Percentiles rank a stretch among this genome's conserved stretches.
Conservation (phyloP, 2,329 filamentous ascomycete genomes). For the Scedosporium minutisporum region DNA sequence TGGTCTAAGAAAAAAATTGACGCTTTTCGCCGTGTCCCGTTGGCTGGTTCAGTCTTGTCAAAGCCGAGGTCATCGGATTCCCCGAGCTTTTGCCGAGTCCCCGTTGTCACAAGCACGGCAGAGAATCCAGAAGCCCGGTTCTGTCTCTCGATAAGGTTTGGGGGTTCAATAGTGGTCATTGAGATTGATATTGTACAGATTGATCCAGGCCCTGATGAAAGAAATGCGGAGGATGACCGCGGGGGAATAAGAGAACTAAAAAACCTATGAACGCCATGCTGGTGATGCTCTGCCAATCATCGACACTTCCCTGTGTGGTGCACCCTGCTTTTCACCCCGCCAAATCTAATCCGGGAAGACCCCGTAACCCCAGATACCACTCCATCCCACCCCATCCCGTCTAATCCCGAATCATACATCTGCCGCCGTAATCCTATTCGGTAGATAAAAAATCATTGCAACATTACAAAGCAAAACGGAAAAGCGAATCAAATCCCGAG, state of each 20-base stretch:
- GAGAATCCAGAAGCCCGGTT: not conserved
- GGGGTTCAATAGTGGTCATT: not conserved
- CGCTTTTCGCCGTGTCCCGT: not conserved
- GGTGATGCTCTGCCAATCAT: not conserved
- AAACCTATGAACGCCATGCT: not conserved
- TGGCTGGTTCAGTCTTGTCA: not conserved
- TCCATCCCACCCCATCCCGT: not conserved
- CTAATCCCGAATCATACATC: not conserved
- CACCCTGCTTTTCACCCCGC: not conserved
- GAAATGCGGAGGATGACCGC: not conserved
- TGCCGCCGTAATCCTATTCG: not conserved
- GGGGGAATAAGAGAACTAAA: not conserved
- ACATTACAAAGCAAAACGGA: not conserved
- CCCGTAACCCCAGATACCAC: not conserved
- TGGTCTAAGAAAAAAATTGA: not conserved
- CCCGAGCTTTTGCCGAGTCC: slow-evolving; percentile 5
- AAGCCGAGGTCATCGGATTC: not conserved
- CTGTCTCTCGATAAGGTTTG: not conserved
- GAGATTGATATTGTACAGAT: not conserved
- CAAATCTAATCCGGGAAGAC: not conserved
- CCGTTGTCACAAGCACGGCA: not conserved
- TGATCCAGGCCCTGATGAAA: not conserved
- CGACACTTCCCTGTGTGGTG: not conserved
- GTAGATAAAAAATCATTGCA: not conserved
- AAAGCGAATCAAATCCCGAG: slow-evolving; percentile 10